Base-by-base conservation (phyloP, 176 grass and related monocot genomes). In the Carex myosuroides region DNA sequence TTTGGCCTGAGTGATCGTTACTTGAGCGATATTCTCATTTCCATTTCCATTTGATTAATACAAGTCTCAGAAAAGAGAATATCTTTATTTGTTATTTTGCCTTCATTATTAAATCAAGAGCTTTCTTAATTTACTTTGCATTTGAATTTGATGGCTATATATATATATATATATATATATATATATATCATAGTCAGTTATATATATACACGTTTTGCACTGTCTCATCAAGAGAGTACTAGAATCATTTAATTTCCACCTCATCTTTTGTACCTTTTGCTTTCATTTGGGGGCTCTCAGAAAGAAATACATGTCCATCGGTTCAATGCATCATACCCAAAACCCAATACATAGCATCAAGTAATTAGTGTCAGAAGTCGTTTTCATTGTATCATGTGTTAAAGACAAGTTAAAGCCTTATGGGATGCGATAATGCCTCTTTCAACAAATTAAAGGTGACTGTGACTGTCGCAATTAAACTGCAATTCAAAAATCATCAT, bases 111-210 rank as follows among this genome's bases (percentile, higher is more conserved):
- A 54, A 26, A 54, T 75, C 71, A 54, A 53, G 4, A 53, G 11
- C 71, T 75, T 75, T 30, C 3, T 71, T 26, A 26, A 26, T 26
- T 37, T 74, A 24, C 70, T 26, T 26, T 54, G 42, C 71, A 54
- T 75, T 75, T 75, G 71, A 75, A 54, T 75, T 75, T 75, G 71
- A 75, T 53, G 46, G 41, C 17, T 48, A 72, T 39, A 6, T 48
- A 11, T 72, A 24, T 72, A 72, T 46, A 44, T 26, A 26, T 26
- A 26, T 26, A 24, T 24, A 24, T 24, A 24, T 24, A 24, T 24
- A 24, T 24, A 24, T 24, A 24, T 24, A 24, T 24, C n/a, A 24
- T 24, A 24, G 22, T n/a, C n/a, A n/a, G n/a, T n/a, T n/a, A n/a
- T n/a, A 24, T 24, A 24, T 0, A 24, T 24, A 75, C 6, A 53